These are phyloP conservation scores for Malbranchea cinnamomea DNA, from an alignment of 2,329 filamentous ascomycete genomes.

Conservation along the genomic window DNA sequence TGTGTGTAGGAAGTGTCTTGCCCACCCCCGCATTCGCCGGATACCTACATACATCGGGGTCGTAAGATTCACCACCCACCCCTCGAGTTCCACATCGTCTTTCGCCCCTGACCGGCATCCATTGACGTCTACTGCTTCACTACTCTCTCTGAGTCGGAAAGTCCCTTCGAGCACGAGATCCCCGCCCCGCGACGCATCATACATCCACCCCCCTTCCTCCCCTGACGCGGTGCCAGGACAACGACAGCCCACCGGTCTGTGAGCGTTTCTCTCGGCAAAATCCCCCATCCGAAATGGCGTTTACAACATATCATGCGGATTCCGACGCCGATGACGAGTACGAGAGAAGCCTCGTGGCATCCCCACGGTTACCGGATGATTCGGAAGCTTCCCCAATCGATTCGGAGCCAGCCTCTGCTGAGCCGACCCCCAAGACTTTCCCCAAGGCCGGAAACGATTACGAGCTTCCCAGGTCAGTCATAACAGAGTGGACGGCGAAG, in stretches of 20 bases:
- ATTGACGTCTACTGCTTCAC: too few species aligned
- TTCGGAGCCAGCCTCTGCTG: constrained; percentile 42
- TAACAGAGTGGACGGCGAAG: constrained; percentile 54
- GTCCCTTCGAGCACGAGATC: too few species aligned
- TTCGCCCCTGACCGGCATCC: too few species aligned
- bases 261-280: neutral
- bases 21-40: too few species aligned
- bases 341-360: constrained; percentile 44
- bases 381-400: constrained; percentile 43
- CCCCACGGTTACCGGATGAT: constrained; percentile 40
- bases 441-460: constrained; percentile 37
- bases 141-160: too few species aligned
- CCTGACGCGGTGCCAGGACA: too few species aligned
- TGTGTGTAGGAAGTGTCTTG: too few species aligned
- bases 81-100: too few species aligned
- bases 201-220: too few species aligned
- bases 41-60: too few species aligned
- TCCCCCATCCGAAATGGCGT: constrained; percentile 21
- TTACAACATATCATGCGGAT: constrained; percentile 43
- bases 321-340: constrained; percentile 53
- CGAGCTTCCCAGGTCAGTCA: constrained; percentile 39
- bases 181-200: too few species aligned
- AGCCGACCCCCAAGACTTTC: constrained; percentile 49
- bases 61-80: too few species aligned
- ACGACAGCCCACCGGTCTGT: neutral